A percentile compares a stretch with the other conserved stretches of the same genome.
These are phyloP conservation scores for Apiospora arundinis DNA, from an alignment of 2,329 filamentous ascomycete species.

Conservation along the genomic window DNA sequence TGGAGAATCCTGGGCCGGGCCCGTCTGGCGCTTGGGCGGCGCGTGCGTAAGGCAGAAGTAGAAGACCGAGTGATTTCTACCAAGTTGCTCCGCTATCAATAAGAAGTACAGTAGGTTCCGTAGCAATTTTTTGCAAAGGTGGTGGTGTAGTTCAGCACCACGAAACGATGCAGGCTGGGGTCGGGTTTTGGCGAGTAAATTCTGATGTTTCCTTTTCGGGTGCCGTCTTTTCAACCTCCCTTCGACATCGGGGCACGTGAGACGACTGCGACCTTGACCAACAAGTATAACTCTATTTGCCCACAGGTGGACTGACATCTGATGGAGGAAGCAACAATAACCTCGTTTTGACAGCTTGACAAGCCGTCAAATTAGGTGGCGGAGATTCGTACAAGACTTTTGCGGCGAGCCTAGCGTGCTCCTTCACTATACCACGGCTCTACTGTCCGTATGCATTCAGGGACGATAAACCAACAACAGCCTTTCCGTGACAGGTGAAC, in stretches of 20 bases:
- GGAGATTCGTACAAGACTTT: neutral
- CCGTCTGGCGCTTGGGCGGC: neutral
- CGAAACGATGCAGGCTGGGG: neutral
- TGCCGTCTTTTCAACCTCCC: neutral
- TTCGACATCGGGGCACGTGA: neutral
- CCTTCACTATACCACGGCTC: neutral
- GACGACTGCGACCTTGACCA: neutral
- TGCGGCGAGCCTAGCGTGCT: neutral
- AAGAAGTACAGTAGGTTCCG: neutral
- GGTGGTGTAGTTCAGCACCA: neutral
- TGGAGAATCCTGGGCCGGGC: neutral
- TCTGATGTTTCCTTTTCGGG: neutral
- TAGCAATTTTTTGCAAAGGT: neutral
- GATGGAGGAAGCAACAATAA: neutral
- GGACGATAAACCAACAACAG: neutral
- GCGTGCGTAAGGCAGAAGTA: neutral
- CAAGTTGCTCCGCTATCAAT: neutral
- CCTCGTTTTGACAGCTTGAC: neutral
- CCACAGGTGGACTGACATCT: neutral
- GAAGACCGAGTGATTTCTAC: neutral
- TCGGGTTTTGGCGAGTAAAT: neutral
- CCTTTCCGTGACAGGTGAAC: constrained; percentile 3
- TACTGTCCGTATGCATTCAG: neutral
- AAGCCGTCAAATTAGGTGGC: neutral
- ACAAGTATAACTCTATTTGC: neutral